phyloP scores from a whole-genome alignment of 2,329 filamentous ascomycete species.

The Fusarium zealandicum region DNA sequence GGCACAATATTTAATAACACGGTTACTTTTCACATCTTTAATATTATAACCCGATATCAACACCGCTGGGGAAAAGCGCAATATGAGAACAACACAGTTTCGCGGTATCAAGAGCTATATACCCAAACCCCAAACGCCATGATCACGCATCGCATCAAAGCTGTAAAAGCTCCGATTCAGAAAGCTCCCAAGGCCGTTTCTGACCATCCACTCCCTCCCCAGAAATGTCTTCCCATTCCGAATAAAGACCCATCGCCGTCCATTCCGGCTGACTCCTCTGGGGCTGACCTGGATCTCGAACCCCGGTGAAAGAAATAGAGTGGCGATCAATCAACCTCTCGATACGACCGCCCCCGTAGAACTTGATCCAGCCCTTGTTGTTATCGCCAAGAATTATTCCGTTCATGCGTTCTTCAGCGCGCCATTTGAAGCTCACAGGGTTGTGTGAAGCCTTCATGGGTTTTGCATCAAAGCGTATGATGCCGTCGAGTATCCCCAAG shows the following conservation, averaged over 20 bases:
- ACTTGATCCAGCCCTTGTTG: neutral
- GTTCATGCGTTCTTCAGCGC: neutral
- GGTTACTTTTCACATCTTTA: no score
- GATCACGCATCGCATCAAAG: no score
- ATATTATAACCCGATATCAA: no score
- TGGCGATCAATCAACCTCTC: neutral
- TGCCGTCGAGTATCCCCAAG: neutral
- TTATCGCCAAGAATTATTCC: neutral
- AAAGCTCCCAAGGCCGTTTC: no score
- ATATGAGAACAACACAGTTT: no score
- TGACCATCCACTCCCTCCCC: neutral
- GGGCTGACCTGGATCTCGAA: neutral
- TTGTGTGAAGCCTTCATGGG: neutral
- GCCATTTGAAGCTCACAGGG: neutral
- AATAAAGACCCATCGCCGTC: neutral
- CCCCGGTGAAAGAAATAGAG: neutral
- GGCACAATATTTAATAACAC: no score
- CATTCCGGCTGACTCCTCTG: no score
- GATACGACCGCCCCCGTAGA: neutral
- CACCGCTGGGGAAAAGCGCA: no score
- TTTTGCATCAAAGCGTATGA: neutral
- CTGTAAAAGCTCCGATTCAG: no score
- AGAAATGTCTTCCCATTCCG: neutral
- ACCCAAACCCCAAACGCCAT: no score
- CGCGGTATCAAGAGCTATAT: no score